Percentiles rank a stretch among this genome's conserved stretches.
phyloP scores from a whole-genome alignment of 768 basidiomycete genomes.

The Termitomyces sp. region DNA sequence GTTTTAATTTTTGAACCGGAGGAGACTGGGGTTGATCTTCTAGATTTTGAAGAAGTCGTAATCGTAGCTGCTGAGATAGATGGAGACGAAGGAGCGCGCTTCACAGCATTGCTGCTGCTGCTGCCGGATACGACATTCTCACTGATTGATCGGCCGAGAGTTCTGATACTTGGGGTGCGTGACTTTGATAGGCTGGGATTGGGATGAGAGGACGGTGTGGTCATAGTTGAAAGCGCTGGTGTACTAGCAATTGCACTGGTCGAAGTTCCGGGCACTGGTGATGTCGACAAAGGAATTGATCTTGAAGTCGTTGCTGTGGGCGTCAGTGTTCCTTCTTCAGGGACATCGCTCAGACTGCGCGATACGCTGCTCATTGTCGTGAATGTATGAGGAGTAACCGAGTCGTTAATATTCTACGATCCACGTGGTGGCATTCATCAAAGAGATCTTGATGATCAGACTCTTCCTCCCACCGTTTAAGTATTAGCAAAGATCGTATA shows the following conservation, averaged over 20 bases:
- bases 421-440: conserved; percentile 1
- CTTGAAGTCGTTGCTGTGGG: conserved; percentile 11
- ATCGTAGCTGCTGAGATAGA: conserved; percentile 6
- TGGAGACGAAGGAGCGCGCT: conserved; percentile 16
- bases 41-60: conserved; percentile 18
- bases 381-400: background rate
- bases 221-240: conserved; percentile 8
- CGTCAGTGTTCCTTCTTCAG: conserved; percentile 23
- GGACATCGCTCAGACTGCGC: conserved; percentile 27
- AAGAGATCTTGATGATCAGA: background rate
- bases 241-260: conserved; percentile 7
- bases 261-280: background rate
- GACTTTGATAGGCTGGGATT: conserved; percentile 1
- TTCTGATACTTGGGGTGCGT: conserved; percentile 29
- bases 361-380: conserved; percentile 19
- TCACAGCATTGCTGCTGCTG: conserved; percentile 7
- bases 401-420: background rate
- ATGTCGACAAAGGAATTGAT: conserved; percentile 2
- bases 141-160: conserved; percentile 22
- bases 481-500: too few species aligned
- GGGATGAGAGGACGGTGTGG: conserved; percentile 10
- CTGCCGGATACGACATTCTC: conserved; percentile 8
- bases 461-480: too few species aligned
- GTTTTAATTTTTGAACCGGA: conserved; percentile 34
- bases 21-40: conserved; percentile 8